Base-by-base conservation (phyloP, 176 grass and related monocot species). In the Thalia dealbata region DNA sequence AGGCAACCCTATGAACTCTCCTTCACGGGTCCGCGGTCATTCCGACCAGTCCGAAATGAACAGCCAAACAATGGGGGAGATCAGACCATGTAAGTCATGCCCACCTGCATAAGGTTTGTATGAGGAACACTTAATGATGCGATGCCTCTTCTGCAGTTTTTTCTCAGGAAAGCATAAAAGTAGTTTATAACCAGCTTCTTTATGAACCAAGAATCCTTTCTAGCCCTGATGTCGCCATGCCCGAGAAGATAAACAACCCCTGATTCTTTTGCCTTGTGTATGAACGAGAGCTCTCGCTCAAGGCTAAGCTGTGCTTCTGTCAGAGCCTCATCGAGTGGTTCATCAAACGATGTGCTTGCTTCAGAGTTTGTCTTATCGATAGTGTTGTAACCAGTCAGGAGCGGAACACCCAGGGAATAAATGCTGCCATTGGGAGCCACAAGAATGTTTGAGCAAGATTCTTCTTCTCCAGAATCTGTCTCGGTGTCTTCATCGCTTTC, bases 171-270 rank as follows among this genome's bases (percentile, higher is more conserved):
- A 0, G 95, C 79, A 14, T 93, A 93, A 52, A 99, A 93, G 73
- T 99, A 99, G 79, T 99, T 99, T 58, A 93, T 93, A 73, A 99
- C 95, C 45, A 99, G 70, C 72, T 99, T 99, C 81, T 99, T 99
- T 59, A 86, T 25, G 61, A 99, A 93, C 83, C 88, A 99, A 0
- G 90, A 99, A 10, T 99, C 95, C 81, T 99, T 99, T 16, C 95
- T 79, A 15, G 90, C 95, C 64, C 90, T 79, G 43, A 99, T 99
- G 56, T 99, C 85, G 7, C 90, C 95, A 3, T 93, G 87, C 25
- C 95, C 95, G 5, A 99, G 79, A 23, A 91, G 91, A 79, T 99
- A 99, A 63, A 99, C 89, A 10, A 99, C 83, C 2, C 90, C 85
- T 0, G 78, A 91, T 66, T 92, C 95, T 70, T 93, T 93, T 7